Evolutionary conservation across 805 yeast species (phyloP).

Genomic region (Saccharomycopsis synnaedendra): DNA sequence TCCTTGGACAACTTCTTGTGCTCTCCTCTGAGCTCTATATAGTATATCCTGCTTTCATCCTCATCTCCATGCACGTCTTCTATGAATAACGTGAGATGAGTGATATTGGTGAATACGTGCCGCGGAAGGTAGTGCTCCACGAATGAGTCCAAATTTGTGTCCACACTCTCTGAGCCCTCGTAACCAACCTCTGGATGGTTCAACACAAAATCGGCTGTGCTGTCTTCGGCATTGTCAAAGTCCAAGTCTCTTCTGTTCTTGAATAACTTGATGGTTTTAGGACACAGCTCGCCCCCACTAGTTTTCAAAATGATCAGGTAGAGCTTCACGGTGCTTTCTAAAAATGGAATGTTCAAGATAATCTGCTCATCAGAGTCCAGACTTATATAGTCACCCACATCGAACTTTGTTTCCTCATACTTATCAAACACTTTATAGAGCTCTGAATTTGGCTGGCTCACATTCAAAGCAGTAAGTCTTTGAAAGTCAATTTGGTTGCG

Average conservation of each 20-base stretch:
- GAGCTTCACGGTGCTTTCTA: conserved; percentile 55
- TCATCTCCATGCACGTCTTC: conserved; percentile 55
- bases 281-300: conserved; percentile 48
- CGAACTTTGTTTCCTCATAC: conserved; percentile 32
- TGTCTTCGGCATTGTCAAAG: conserved; percentile 46
- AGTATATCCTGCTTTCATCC: conserved; percentile 46
- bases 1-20: conserved; percentile 43
- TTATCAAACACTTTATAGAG: conserved; percentile 39
- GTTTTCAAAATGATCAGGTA: conserved; percentile 65
- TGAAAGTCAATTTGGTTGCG: conserved; percentile 47
- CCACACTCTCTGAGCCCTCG: conserved; percentile 25
- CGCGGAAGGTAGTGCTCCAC: conserved; percentile 80
- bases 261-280: conserved; percentile 55
- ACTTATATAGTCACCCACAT: conserved; percentile 34
- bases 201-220: conserved; percentile 38
- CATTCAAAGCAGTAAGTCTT: conserved; percentile 53
- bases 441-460: conserved; percentile 40
- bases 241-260: conserved; percentile 65
- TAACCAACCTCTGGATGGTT: conserved; percentile 58
- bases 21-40: conserved; percentile 74
- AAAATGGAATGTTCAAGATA: conserved; percentile 66
- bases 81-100: conserved; percentile 55
- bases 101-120: conserved; percentile 57
- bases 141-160: conserved; percentile 35
- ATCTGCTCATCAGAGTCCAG: conserved; percentile 76